Evolutionary conservation across 495 filamentous ascomycete species (phyloP).

Genomic region (Aspergillus mulundensis): DNA sequence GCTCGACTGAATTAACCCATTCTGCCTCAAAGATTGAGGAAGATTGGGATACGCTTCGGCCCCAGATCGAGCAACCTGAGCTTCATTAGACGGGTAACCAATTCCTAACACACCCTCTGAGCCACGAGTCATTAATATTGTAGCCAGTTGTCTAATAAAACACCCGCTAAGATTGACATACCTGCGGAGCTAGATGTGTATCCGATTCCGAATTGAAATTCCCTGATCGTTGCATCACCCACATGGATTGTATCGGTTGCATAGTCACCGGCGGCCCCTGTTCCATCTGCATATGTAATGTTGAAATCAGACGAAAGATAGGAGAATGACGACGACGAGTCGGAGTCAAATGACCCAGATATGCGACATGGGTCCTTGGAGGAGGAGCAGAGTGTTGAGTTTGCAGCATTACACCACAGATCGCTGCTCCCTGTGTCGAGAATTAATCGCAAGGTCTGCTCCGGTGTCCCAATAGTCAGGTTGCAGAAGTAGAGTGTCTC

Average conservation of each 20-base stretch:
- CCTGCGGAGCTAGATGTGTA: conserved; percentile 60
- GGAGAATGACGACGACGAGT: conserved; percentile 73
- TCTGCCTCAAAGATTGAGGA: conserved; percentile 65
- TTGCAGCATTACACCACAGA: conserved; percentile 75
- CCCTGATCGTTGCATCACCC: conserved; percentile 54
- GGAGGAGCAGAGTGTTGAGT: conserved; percentile 55
- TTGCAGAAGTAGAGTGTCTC: conserved; percentile 66
- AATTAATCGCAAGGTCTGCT: conserved; percentile 59
- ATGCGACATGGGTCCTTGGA: conserved; percentile 44
- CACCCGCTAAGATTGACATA: conserved; percentile 16
- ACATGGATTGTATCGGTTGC: conserved; percentile 73
- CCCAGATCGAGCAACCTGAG: conserved; percentile 60
- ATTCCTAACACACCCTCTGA: conserved; percentile 83
- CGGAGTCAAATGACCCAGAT: conserved; percentile 68
- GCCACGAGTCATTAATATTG: background rate
- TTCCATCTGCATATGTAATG: conserved; percentile 87
- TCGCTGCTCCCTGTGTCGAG: conserved; percentile 87
- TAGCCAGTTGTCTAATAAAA: background rate
- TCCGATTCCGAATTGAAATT: conserved; percentile 84
- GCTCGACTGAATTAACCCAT: conserved; percentile 68
- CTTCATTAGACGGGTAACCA: conserved; percentile 82
- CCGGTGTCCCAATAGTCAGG: conserved; percentile 66
- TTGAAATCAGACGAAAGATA: conserved; percentile 78
- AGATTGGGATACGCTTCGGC: conserved; percentile 70
- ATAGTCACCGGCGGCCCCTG: conserved; percentile 78